These are phyloP conservation scores for Diaporthe australafricana DNA, from an alignment of 2,329 filamentous ascomycete species.

Conservation along the genomic window DNA sequence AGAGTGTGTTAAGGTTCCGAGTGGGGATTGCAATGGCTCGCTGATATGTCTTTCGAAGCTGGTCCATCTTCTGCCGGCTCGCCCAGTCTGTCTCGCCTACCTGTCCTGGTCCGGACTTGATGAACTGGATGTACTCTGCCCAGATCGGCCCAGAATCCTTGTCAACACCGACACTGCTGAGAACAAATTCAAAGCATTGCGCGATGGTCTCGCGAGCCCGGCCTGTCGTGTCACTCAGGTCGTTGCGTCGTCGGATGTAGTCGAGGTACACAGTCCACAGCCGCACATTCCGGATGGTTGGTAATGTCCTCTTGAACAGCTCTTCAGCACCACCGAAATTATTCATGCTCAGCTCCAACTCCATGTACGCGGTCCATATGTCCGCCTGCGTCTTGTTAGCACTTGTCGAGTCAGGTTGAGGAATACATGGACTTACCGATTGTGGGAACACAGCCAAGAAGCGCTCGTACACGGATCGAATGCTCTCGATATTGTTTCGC, in stretches of 20 bases:
- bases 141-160: constrained; percentile 90
- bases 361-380: constrained; percentile 88
- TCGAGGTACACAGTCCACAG: constrained; percentile 96
- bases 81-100: constrained; percentile 92
- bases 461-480: constrained; percentile 83
- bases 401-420: constrained; percentile 5
- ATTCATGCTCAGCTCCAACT: constrained; percentile 89
- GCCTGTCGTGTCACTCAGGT: constrained; percentile 83
- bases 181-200: constrained; percentile 91
- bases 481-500: constrained; percentile 84
- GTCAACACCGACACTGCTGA: constrained; percentile 86
- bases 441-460: constrained; percentile 91
- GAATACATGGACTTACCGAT: constrained; percentile 74
- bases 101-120: constrained; percentile 87
- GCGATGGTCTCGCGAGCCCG: constrained; percentile 83
- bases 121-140: constrained; percentile 94
- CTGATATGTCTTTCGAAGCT: constrained; percentile 91
- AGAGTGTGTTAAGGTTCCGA: constrained; percentile 82
- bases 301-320: constrained; percentile 84
- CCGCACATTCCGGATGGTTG: constrained; percentile 83
- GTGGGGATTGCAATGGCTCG: constrained; percentile 90
- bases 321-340: constrained; percentile 84
- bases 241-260: constrained; percentile 92
- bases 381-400: constrained; percentile 75
- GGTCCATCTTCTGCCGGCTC: constrained; percentile 97